Conservation (phyloP, 208 protist genomes). For the Eutreptiella sp. region DNA sequence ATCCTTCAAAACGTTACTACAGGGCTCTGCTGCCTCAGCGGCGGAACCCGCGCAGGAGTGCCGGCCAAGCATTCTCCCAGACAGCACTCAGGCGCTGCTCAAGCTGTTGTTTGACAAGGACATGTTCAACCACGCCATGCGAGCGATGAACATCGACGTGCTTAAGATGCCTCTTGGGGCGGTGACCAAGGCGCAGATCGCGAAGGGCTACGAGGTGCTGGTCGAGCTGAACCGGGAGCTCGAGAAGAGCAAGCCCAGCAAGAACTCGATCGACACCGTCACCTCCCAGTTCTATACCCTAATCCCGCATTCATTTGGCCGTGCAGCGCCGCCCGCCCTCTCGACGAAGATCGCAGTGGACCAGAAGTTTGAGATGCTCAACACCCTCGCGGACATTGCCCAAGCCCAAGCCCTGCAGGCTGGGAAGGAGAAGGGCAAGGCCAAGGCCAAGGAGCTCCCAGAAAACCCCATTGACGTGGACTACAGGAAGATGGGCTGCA, state of each 20-base stretch:
- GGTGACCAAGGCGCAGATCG: slow-evolving; percentile 19
- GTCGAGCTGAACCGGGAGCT: slow-evolving; percentile 7
- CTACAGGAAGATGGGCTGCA: slow-evolving; percentile 20
- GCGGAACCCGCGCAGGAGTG: too few relatives aligned
- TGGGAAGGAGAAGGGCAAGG: slow-evolving; percentile 22
- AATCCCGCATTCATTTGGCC: slow-evolving; percentile 30
- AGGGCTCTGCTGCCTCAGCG: too few relatives aligned
- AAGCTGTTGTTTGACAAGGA: slow-evolving; percentile 43
- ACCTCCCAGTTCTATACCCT: slow-evolving; percentile 33
- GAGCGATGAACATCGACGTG: slow-evolving; percentile 36
- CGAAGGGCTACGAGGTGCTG: slow-evolving; percentile 9
- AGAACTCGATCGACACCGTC: slow-evolving; percentile 1
- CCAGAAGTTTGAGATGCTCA: slow-evolving; percentile 31
- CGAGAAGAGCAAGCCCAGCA: neutral
- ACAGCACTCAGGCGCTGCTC: too few relatives aligned
- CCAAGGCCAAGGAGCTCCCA: slow-evolving; percentile 1
- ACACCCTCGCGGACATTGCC: slow-evolving; percentile 40
- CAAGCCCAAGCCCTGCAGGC: slow-evolving; percentile 25
- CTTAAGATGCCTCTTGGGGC: slow-evolving; percentile 37
- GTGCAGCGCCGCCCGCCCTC: slow-evolving; percentile 9
- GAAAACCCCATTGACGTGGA: slow-evolving; percentile 24
- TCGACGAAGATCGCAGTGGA: neutral
- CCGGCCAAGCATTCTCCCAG: too few relatives aligned
- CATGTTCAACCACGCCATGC: slow-evolving; percentile 35
- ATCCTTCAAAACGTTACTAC: too few relatives aligned